phyloP scores from a whole-genome alignment of 2,329 filamentous ascomycete genomes.

The Ophiocordyceps australis region DNA sequence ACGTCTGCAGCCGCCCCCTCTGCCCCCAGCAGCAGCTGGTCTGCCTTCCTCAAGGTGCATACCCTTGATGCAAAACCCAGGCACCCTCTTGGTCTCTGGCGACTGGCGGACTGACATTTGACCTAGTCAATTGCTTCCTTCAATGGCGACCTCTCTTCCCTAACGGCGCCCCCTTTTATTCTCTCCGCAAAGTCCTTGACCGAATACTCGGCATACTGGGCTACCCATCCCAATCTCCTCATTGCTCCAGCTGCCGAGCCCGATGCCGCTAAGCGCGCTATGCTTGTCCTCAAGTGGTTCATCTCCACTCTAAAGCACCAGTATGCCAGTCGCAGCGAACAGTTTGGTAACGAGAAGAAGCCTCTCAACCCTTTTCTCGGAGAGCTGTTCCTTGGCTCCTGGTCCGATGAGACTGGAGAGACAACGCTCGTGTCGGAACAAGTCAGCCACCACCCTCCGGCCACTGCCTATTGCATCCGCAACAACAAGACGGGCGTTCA shows the following conservation, averaged over 20 bases:
- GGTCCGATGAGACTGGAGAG: slow-evolving; percentile 65
- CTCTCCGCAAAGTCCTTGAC: slow-evolving; percentile 61
- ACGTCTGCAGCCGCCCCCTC: slow-evolving; percentile 8
- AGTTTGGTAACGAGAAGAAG: slow-evolving; percentile 87
- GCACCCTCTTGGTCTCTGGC: neutral
- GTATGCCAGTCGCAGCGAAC: slow-evolving; percentile 55
- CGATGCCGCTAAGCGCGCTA: slow-evolving; percentile 63
- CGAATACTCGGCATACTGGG: slow-evolving; percentile 73
- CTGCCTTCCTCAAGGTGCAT: slow-evolving; percentile 31
- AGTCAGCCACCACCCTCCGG: slow-evolving; percentile 86
- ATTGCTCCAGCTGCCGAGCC: slow-evolving; percentile 65
- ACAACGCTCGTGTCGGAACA: slow-evolving; percentile 87
- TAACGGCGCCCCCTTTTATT: slow-evolving; percentile 71
- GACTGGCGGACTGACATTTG: no score
- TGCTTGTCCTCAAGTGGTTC: slow-evolving; percentile 94
- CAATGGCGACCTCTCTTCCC: slow-evolving; percentile 62
- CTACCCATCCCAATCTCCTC: slow-evolving; percentile 59
- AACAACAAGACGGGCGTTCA: slow-evolving; percentile 69
- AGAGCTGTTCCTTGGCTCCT: slow-evolving; percentile 83
- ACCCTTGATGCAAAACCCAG: slow-evolving; percentile 1
- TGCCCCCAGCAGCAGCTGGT: slow-evolving; percentile 23
- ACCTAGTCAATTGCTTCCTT: slow-evolving; percentile 66
- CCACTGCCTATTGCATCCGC: slow-evolving; percentile 83
- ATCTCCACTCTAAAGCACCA: slow-evolving; percentile 84
- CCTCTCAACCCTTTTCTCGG: slow-evolving; percentile 91